Conservation (phyloP, 2,329 filamentous ascomycete genomes). For the Colletotrichum musae region DNA sequence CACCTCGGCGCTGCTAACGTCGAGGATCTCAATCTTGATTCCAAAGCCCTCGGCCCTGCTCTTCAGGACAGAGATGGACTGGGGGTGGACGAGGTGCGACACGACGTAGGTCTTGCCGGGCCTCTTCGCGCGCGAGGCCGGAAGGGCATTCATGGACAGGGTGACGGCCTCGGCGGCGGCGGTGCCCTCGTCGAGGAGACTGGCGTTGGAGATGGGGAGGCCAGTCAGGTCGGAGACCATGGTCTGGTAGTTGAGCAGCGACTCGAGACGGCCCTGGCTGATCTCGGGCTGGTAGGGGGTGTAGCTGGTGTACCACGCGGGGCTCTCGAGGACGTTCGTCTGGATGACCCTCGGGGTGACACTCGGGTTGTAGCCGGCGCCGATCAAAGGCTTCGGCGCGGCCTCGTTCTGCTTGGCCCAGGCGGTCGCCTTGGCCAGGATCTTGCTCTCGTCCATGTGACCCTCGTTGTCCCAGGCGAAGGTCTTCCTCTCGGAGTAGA, state of each 20-base stretch:
- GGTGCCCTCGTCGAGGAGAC: constrained; percentile 90
- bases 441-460: constrained; percentile 71
- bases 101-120: constrained; percentile 87
- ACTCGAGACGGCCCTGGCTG: constrained; percentile 93
- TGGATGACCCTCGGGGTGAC: constrained; percentile 91
- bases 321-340: constrained; percentile 92
- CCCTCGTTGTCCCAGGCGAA: constrained; percentile 65
- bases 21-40: constrained; percentile 81
- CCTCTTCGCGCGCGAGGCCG: constrained; percentile 79
- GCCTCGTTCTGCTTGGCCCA: constrained; percentile 56
- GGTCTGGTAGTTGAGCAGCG: constrained; percentile 95
- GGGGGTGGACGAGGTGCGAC: constrained; percentile 85
- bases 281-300: constrained; percentile 98
- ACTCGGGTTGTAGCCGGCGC: constrained; percentile 90
- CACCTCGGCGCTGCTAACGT: constrained; percentile 76
- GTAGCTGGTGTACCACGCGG: constrained; percentile 98
- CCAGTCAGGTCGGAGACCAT: constrained; percentile 90
- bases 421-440: constrained; percentile 60
- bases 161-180: constrained; percentile 98
- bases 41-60: constrained; percentile 94
- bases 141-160: constrained; percentile 84
- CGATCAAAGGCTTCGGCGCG: constrained; percentile 78
- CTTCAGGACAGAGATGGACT: constrained; percentile 86
- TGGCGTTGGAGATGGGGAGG: constrained; percentile 90
- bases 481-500: constrained; percentile 78